Evolutionary conservation across 2,329 filamentous ascomycete genomes (phyloP).

Genomic region (Didymella lethalis): DNA sequence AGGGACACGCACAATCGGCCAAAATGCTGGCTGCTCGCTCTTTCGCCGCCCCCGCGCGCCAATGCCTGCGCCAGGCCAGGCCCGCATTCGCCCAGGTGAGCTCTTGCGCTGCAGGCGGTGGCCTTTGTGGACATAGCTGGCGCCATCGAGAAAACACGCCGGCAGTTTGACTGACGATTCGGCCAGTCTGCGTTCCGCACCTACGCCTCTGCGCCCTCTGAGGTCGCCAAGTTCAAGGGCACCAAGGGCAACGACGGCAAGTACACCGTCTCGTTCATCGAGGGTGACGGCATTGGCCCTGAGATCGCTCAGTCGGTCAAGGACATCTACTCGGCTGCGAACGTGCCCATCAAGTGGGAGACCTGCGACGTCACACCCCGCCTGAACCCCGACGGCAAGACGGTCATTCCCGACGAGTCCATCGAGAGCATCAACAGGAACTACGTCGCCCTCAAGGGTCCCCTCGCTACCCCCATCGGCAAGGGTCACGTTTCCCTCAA

Average conservation of each 20-base stretch:
- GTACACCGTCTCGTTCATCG: conserved; percentile 95
- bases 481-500: conserved; percentile 99
- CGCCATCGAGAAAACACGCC: conserved; percentile 2
- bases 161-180: conserved; percentile 18
- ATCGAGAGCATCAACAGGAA: conserved; percentile 94
- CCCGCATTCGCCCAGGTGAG: conserved; percentile 66
- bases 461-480: conserved; percentile 95
- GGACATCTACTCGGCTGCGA: conserved; percentile 96
- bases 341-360: conserved; percentile 97
- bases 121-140: background rate
- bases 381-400: conserved; percentile 94
- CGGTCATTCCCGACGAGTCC: conserved; percentile 88
- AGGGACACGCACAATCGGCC: conserved; percentile 44
- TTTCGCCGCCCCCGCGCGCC: conserved; percentile 77
- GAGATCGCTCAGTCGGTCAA: conserved; percentile 98
- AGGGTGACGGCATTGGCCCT: conserved; percentile 98
- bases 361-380: conserved; percentile 94
- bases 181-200: conserved; percentile 44
- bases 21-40: conserved; percentile 85
- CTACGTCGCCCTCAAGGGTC: conserved; percentile 97
- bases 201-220: conserved; percentile 62
- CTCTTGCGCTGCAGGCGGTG: conserved; percentile 18
- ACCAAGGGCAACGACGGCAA: conserved; percentile 90
- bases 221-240: conserved; percentile 91
- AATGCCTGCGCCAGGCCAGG: conserved; percentile 75